Evolutionary conservation across 2,329 filamentous ascomycete species (phyloP), one percentile per base, ranked within the genome.

Genomic region (Penicillium sp.): DNA sequence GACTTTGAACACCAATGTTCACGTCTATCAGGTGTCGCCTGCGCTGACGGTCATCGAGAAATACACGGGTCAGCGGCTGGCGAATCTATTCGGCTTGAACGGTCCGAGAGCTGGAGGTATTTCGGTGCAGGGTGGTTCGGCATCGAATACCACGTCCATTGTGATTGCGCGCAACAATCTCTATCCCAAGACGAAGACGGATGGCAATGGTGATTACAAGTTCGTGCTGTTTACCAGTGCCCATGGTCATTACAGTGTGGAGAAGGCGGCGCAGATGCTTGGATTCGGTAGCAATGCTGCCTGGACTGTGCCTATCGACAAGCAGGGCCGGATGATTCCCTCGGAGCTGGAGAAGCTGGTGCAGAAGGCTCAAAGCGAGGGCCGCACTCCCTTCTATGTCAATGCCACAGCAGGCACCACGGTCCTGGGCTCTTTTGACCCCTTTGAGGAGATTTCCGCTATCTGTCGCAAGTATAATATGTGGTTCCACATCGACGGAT

Each of bases 341-440:
- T 62, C 72, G 0, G 80, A 80, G 13, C 76, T 98, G 8, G 79
- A 85, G 20, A 72, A 74, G 1, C 72, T 83, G 32, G 74, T 95
- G 24, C 41, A 73, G 4, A 74, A 77, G 44, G 83, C 86, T 20
- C 82, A 82, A 58, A 59, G 64, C 0, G 76, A 82, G 40, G 88
- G 87, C 27, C 81, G 84, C 63, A 93, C 86, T 0, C 91, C 93
- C 0, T 86, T 98, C 51, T 96, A 95, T 69, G 87, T 97, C 64
- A 97, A 96, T 65, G 87, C 90, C 5, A 97, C 93, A 0, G 91
- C 93, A 0, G 93, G 93, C 14, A 96, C 91, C 1, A 98, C 93
- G 0, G 91, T 97, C 2, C 75, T 91, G 52, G 93, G 93, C 13
- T 89, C 87, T 0, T 98, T 85, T 64, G 91, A 96, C 61, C 87